Percentiles rank a stretch among this genome's conserved stretches.
Evolutionary conservation across 306 rosid species (phyloP).

Genomic region (Myrica gale): DNA sequence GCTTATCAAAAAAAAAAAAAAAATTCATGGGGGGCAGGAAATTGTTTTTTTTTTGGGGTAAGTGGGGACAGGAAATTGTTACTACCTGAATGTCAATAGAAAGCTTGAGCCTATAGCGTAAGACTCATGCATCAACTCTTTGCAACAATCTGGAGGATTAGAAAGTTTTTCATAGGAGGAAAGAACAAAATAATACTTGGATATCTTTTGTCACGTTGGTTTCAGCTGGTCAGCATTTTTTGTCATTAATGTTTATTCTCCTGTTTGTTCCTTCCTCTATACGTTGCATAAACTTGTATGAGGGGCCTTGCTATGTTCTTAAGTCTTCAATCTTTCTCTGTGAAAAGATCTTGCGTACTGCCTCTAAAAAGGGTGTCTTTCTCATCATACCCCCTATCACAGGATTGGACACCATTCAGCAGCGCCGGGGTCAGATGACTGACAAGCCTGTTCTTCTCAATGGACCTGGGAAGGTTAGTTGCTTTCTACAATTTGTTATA

Average conservation of each 20-base stretch:
- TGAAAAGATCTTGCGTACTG: constrained; percentile 6
- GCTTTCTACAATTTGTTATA: constrained; percentile 10
- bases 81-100: not conserved
- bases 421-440: constrained; percentile 75
- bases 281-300: constrained; percentile 8
- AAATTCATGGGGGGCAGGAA: not conserved
- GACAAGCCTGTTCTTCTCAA: constrained; percentile 80
- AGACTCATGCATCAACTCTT: not conserved
- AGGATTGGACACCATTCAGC: constrained; percentile 87
- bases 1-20: too few species aligned
- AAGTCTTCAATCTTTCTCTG: not conserved
- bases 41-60: too few species aligned
- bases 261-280: not conserved
- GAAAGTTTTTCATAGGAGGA: not conserved
- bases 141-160: not conserved
- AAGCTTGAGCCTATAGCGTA: not conserved
- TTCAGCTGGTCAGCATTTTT: not conserved
- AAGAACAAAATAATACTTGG: not conserved
- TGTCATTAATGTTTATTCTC: not conserved
- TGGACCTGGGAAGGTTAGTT: constrained; percentile 85
- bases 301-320: not conserved
- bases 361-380: constrained; percentile 7
- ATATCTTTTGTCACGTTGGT: not conserved
- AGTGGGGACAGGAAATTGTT: not conserved
- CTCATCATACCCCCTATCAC: not conserved